Percentiles rank a stretch among this genome's conserved stretches.
These are phyloP conservation scores for Dryas drummondii DNA, from an alignment of 306 rosid species.

Conservation along the genomic window DNA sequence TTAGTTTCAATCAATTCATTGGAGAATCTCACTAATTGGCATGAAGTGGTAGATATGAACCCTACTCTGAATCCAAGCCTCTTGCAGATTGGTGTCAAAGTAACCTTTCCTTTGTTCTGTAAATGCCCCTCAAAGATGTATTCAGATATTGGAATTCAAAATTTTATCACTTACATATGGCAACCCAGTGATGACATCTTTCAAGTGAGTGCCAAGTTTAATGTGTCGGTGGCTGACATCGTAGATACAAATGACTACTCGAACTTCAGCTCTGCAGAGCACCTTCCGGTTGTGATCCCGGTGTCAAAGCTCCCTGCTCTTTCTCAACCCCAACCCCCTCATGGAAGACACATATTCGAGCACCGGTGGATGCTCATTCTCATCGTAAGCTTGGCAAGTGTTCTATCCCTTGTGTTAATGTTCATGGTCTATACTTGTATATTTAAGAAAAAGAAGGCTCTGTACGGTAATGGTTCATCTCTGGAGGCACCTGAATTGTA, in stretches of 20 bases:
- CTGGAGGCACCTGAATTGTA: constrained; percentile 38
- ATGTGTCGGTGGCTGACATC: constrained; percentile 41
- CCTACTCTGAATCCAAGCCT: constrained; percentile 39
- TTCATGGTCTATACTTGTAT: constrained; percentile 29
- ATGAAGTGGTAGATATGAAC: constrained; percentile 31
- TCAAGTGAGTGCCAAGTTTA: constrained; percentile 46
- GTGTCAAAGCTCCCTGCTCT: constrained; percentile 54
- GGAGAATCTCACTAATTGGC: constrained; percentile 62
- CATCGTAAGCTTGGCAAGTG: constrained; percentile 39
- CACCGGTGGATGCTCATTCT: constrained; percentile 28
- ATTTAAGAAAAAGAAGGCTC: constrained; percentile 30
- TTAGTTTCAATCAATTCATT: constrained; percentile 36
- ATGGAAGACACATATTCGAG: constrained; percentile 14
- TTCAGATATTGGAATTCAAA: constrained; percentile 30
- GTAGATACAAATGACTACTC: constrained; percentile 37
- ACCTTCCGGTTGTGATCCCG: constrained; percentile 58
- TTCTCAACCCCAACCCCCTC: constrained; percentile 30
- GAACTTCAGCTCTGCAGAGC: constrained; percentile 35
- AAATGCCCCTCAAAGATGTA: constrained; percentile 60
- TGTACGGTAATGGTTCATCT: constrained; percentile 35
- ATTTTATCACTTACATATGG: constrained; percentile 70
- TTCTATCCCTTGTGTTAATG: constrained; percentile 22
- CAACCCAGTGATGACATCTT: constrained; percentile 47
- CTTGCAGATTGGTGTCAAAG: constrained; percentile 39
- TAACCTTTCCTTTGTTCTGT: constrained; percentile 65